A percentile compares a stretch with the other conserved stretches of the same genome.
Conservation (phyloP, 176 grass and related monocot genomes). For the Oryza glumipatula region DNA sequence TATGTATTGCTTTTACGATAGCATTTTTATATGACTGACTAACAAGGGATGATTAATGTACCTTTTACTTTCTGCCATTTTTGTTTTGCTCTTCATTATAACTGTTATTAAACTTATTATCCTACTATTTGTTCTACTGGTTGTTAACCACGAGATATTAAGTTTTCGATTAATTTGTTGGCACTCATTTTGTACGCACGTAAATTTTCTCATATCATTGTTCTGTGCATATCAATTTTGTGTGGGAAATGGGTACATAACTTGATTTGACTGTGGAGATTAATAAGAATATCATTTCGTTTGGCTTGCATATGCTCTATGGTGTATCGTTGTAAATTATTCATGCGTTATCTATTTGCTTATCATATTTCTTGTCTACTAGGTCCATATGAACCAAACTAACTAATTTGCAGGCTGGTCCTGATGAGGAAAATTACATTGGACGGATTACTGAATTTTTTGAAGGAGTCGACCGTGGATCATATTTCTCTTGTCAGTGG, state of each 20-base stretch:
- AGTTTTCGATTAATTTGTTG: too few species aligned
- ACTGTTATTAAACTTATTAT: too few species aligned
- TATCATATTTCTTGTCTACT: not conserved
- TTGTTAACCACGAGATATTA: too few species aligned
- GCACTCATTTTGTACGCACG: too few species aligned
- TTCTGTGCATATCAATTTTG: too few species aligned
- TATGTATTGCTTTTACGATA: not conserved
- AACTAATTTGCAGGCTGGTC: slow-evolving; percentile 49
- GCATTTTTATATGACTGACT: not conserved
- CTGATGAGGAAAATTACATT: slow-evolving; percentile 56
- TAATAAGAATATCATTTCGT: not conserved
- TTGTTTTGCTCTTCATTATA: too few species aligned
- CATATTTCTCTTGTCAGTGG: slow-evolving; percentile 69
- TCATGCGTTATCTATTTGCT: not conserved
- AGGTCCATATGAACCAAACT: not conserved
- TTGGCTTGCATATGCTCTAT: not conserved
- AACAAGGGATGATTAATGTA: not conserved
- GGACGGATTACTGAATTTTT: slow-evolving; percentile 77
- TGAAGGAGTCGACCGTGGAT: slow-evolving; percentile 36
- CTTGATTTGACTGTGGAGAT: too few species aligned
- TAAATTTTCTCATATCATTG: too few species aligned
- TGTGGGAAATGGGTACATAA: too few species aligned
- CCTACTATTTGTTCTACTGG: too few species aligned
- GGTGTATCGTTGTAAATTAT: not conserved
- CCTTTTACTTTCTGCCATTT: too few species aligned